Percentiles rank a stretch among this genome's conserved stretches.
Conservation (phyloP, 129 eudicot species). For the Lactuca sativa region DNA sequence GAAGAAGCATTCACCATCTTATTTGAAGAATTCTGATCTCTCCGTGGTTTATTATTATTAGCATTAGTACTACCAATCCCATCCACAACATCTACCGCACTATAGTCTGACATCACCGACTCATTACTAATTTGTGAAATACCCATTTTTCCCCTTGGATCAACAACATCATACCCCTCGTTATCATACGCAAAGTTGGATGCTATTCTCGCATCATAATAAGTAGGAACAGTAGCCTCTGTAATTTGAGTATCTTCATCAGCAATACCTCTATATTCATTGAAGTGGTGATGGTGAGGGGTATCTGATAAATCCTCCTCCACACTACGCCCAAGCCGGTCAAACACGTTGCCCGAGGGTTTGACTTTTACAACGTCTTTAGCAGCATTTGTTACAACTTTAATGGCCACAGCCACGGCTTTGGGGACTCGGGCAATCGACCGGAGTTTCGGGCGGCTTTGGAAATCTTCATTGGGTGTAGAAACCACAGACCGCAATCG, state of each 20-base stretch:
- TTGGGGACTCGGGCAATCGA: constrained; percentile 55
- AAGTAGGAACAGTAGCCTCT: constrained; percentile 30
- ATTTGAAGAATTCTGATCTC: constrained; percentile 45
- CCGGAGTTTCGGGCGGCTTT: constrained; percentile 34
- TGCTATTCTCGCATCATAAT: constrained; percentile 37
- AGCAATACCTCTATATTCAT: constrained; percentile 35
- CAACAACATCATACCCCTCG: constrained; percentile 43
- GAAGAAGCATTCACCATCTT: constrained; percentile 51
- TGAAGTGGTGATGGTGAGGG: constrained; percentile 27
- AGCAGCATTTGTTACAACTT: constrained; percentile 85
- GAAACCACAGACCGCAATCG: constrained; percentile 88
- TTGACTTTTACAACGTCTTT: constrained; percentile 64
- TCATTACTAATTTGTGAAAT: constrained; percentile 47
- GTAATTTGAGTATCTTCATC: constrained; percentile 30
- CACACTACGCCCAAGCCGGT: constrained; percentile 67
- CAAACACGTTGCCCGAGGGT: constrained; percentile 76
- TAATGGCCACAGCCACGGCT: constrained; percentile 67
- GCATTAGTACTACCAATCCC: constrained; percentile 21
- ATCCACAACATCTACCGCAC: constrained; percentile 43
- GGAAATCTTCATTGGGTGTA: constrained; percentile 40
- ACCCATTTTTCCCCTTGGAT: constrained; percentile 22
- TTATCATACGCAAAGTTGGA: constrained; percentile 46
- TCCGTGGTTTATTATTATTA: constrained; percentile 28
- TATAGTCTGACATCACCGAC: constrained; percentile 40
- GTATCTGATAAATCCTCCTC: constrained; percentile 30